Base-by-base conservation (phyloP, 2,329 filamentous ascomycete species). In the Exophiala dermatitidis region DNA sequence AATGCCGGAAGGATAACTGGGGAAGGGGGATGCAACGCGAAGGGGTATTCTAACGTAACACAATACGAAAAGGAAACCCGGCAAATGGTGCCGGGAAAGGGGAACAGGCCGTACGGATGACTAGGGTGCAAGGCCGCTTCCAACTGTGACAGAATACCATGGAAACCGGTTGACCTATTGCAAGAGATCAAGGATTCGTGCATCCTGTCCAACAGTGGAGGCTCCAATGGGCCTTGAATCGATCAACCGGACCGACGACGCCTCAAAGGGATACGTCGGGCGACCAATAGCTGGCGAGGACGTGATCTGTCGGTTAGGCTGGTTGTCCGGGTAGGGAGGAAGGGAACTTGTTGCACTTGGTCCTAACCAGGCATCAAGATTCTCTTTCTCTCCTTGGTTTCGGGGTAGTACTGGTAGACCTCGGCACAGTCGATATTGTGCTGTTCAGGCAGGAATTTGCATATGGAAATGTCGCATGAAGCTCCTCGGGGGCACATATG, bases 381-480 rank as follows among this genome's bases (percentile, higher is more conserved):
- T 19, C 32, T 48, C 43, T 52, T 59, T 28, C 47, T 50, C 36
- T 56, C 53, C 30, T 46, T 12, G 4, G 50, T 59, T n/a, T 41
- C 52, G 29, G 52, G 48, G 50, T 60, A 51, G 42, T 36, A 50
- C 36, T 55, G 40, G 32, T 57, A 60, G 36, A 60, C 46, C 34
- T 55, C 44, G 40, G 48, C 48, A 31, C 51, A 43, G 10, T 60
- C 57, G 43, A 57, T 54, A 46, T 54, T 54, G 49, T 60, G 57
- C 57, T 57, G 57, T 34, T 60, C 57, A 2, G 57, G 57, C 26
- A 57, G 48, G 40, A 57, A 60, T 36, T 60, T 60, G 49, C 57
- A 60, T 31, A 36, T 5, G 10, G 46, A 26, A 19, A 55, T 53
- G 37, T 50, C 50, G 54, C 57, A 60, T 3, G 42, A 28, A 26